Percentiles rank a stretch among this genome's conserved stretches.
phyloP scores from a whole-genome alignment of 2,329 filamentous ascomycete species.

The Coleophoma cylindrospora region DNA sequence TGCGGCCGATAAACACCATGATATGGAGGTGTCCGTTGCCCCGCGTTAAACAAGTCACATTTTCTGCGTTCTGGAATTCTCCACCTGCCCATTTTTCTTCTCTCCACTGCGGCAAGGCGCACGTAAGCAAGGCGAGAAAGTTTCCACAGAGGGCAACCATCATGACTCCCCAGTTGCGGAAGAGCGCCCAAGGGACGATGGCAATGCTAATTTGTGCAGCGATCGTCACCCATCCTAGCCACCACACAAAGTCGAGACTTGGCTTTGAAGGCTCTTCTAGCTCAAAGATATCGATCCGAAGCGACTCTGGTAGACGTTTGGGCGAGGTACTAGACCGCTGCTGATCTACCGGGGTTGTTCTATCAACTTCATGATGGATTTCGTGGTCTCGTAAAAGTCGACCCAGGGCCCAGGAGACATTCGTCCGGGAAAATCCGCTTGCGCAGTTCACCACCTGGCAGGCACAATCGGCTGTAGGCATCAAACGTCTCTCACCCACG shows the following conservation, averaged over 20 bases:
- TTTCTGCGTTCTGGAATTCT: background rate
- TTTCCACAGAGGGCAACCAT: constrained; percentile 5
- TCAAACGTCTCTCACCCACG: background rate
- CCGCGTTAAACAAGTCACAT: constrained; percentile 6
- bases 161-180: constrained; percentile 13
- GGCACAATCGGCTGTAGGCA: too few relatives aligned
- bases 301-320: too few relatives aligned
- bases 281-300: constrained; percentile 6
- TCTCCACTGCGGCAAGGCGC: constrained; percentile 11
- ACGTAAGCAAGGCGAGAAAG: constrained; percentile 4
- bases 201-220: constrained; percentile 9
- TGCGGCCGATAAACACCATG: too few relatives aligned
- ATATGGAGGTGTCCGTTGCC: too few relatives aligned
- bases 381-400: too few relatives aligned
- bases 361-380: too few relatives aligned
- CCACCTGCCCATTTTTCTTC: constrained; percentile 15
- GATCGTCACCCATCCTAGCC: constrained; percentile 2
- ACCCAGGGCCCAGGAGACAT: too few relatives aligned
- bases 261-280: background rate
- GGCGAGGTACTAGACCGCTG: too few relatives aligned
- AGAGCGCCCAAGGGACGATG: constrained; percentile 6
- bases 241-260: constrained; percentile 2
- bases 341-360: too few relatives aligned
- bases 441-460: too few relatives aligned
- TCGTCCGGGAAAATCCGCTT: too few relatives aligned